Evolutionary conservation across 1,139 yeast genomes (phyloP).

Genomic region (Geotrichum armillariae): DNA sequence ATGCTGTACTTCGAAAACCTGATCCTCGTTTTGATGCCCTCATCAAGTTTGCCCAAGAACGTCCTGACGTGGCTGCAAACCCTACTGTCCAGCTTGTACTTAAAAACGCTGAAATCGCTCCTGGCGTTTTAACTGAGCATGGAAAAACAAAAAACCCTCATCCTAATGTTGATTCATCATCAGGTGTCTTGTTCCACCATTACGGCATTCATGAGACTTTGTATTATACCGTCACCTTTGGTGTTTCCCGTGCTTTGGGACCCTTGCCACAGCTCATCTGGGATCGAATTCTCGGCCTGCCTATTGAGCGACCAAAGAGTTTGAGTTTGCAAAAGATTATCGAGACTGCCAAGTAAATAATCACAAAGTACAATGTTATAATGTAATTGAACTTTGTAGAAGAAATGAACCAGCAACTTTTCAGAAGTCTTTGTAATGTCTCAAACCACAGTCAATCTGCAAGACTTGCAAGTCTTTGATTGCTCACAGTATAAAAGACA

Average conservation of each 20-base stretch:
- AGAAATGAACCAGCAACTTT: too few relatives aligned
- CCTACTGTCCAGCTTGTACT: constrained; percentile 77
- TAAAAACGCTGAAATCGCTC: constrained; percentile 91
- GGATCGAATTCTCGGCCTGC: constrained; percentile 93
- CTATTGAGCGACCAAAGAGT: constrained; percentile 98
- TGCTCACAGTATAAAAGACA: too few relatives aligned
- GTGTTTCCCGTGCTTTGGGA: constrained; percentile 98
- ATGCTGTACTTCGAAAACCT: constrained; percentile 93
- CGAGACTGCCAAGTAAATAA: constrained; percentile 32
- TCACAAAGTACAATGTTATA: too few relatives aligned
- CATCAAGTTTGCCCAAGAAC: constrained; percentile 75
- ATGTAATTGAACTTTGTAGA: too few relatives aligned
- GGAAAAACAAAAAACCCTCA: constrained; percentile 99
- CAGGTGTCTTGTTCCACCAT: constrained; percentile 95
- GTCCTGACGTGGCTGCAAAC: constrained; percentile 40
- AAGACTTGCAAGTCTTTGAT: too few relatives aligned
- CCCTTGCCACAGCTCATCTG: constrained; percentile 94
- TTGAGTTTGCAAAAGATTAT: constrained; percentile 60
- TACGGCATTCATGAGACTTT: constrained; percentile 94
- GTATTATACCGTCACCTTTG: constrained; percentile 96
- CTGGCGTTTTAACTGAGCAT: constrained; percentile 90
- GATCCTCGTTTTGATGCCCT: constrained; percentile 98
- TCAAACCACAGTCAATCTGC: too few relatives aligned
- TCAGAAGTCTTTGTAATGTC: too few relatives aligned
- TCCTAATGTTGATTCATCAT: constrained; percentile 98